These are phyloP conservation scores for Cladophialophora psammophila DNA, from an alignment of 2,329 filamentous ascomycete genomes.

Conservation along the genomic window DNA sequence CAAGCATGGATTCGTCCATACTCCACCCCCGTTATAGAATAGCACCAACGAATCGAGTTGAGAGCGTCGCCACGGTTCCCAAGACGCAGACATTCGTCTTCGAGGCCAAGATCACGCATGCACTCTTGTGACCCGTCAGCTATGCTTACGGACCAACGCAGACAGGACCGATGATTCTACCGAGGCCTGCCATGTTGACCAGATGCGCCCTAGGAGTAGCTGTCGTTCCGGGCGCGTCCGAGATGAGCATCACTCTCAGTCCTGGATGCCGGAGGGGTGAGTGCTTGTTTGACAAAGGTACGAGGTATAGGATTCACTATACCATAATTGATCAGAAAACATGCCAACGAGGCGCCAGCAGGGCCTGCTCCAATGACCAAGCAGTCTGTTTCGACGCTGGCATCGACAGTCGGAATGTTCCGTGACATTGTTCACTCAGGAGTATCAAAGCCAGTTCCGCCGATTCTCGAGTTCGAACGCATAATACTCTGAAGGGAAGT, in stretches of 20 bases:
- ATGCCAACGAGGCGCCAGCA: conserved; percentile 62
- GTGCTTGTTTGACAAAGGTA: background rate
- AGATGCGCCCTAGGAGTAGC: conserved; percentile 35
- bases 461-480: background rate
- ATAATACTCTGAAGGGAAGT: background rate
- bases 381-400: conserved; percentile 52
- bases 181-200: conserved; percentile 37
- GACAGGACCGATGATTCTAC: conserved; percentile 29
- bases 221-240: conserved; percentile 29
- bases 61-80: conserved; percentile 47
- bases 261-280: background rate
- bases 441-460: background rate
- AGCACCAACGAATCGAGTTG: conserved; percentile 52
- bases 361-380: conserved; percentile 62
- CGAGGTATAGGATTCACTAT: conserved; percentile 10
- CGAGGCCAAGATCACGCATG: conserved; percentile 54
- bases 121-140: conserved; percentile 43
- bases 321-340: conserved; percentile 61
- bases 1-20: conserved; percentile 52
- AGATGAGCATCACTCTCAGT: conserved; percentile 30
- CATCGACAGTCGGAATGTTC: conserved; percentile 1
- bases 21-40: conserved; percentile 53
- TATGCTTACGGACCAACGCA: background rate
- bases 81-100: conserved; percentile 46
- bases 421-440: conserved; percentile 2